phyloP scores from a whole-genome alignment of 176 grass and related monocot genomes.

The Elymus sibiricus region DNA sequence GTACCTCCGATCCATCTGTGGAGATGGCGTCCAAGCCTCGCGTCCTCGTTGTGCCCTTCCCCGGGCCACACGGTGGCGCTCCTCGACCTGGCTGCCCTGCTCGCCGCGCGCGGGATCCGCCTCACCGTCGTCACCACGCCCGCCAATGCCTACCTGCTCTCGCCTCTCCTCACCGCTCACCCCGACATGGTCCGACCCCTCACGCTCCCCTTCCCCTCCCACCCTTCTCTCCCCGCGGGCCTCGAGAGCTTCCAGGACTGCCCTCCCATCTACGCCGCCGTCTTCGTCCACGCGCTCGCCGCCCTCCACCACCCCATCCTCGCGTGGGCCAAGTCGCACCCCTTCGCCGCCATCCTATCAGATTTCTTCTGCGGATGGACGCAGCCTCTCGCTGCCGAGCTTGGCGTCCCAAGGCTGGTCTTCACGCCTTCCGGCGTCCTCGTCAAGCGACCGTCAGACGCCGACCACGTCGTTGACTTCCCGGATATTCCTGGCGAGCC shows the following conservation, averaged over 20 bases:
- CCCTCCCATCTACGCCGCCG: not conserved
- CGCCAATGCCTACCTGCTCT: constrained; percentile 35
- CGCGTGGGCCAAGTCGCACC: not conserved
- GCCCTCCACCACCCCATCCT: constrained; percentile 29
- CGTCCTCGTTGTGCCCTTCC: constrained; percentile 46
- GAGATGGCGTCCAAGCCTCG: constrained; percentile 17
- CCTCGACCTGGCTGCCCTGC: constrained; percentile 42
- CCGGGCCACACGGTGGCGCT: constrained; percentile 53
- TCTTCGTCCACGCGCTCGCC: constrained; percentile 24
- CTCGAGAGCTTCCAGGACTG: constrained; percentile 37
- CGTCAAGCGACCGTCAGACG: not conserved
- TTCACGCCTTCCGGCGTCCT: constrained; percentile 50
- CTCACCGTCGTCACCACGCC: constrained; percentile 49
- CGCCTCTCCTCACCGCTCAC: constrained; percentile 49
- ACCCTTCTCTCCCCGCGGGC: constrained; percentile 33
- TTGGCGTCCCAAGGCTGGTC: constrained; percentile 37
- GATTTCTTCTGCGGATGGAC: constrained; percentile 64
- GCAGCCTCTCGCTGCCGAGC: constrained; percentile 36
- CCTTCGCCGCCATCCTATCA: constrained; percentile 41
- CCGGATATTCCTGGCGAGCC: constrained; percentile 28
- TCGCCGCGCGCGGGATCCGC: constrained; percentile 38
- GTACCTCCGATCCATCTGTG: too few relatives aligned
- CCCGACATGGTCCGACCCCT: constrained; percentile 32
- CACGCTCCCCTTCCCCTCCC: constrained; percentile 50
- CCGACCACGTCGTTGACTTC: constrained; percentile 28